A percentile compares a stretch with the other conserved stretches of the same genome.
Evolutionary conservation across 1,284 basidiomycete species (phyloP).

Genomic region (Naganishia sp.): DNA sequence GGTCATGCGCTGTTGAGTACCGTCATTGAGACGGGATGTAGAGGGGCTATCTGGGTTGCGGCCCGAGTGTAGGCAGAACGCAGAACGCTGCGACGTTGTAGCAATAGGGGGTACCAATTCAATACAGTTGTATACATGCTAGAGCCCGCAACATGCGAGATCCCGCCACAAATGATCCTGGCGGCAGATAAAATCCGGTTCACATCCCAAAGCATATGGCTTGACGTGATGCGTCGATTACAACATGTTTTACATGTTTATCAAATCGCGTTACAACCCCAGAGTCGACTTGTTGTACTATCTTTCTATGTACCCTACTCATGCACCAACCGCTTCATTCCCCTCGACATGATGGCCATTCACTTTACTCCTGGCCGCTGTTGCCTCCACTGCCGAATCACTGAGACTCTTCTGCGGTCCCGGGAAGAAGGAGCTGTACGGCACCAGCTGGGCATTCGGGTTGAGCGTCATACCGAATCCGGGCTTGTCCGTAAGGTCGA

Average conservation of each 20-base stretch:
- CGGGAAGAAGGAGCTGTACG: constrained; percentile 49
- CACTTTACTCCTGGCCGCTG: constrained; percentile 7
- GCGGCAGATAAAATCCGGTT: too few relatives aligned
- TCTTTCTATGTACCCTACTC: background rate
- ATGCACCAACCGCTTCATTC: constrained; percentile 19
- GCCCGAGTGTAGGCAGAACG: constrained; percentile 63
- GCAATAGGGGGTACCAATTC: too few relatives aligned
- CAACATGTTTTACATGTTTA: too few relatives aligned
- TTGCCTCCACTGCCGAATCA: constrained; percentile 8
- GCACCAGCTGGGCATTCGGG: constrained; percentile 54
- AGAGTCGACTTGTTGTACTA: too few relatives aligned
- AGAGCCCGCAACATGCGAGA: too few relatives aligned
- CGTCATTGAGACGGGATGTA: constrained; percentile 81
- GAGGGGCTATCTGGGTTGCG: constrained; percentile 84
- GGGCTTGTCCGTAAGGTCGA: constrained; percentile 53
- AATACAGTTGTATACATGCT: too few relatives aligned
- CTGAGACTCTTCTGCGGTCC: constrained; percentile 22
- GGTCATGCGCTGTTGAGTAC: constrained; percentile 87
- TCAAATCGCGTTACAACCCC: too few relatives aligned
- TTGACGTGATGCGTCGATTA: too few relatives aligned
- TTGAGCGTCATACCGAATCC: constrained; percentile 60
- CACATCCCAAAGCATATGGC: too few relatives aligned
- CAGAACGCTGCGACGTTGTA: too few relatives aligned
- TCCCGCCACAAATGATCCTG: too few relatives aligned
- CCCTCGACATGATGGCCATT: constrained; percentile 20